These are phyloP conservation scores for Pholiota conissans DNA, from an alignment of 768 basidiomycete species.

Conservation along the genomic window DNA sequence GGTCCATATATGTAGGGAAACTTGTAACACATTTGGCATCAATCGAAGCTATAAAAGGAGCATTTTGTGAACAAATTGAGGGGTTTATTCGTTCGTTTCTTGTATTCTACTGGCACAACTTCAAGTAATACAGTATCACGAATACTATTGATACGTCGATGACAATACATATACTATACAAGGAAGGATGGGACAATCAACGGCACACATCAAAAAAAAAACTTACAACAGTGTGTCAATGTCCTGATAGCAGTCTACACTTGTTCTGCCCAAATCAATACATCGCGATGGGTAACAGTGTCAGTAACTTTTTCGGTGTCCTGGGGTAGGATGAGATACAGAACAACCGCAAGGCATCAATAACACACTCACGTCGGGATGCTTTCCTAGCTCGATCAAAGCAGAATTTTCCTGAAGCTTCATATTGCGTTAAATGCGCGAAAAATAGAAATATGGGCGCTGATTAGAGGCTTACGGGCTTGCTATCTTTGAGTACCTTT, in stretches of 20 bases:
- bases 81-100: too few species aligned
- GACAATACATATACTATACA: neutral
- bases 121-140: too few species aligned
- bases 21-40: too few species aligned
- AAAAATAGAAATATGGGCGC: neutral
- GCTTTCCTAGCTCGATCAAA: neutral
- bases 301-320: neutral
- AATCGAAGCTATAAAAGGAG: too few species aligned
- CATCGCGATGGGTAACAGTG: slow-evolving; percentile 36
- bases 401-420: neutral
- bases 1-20: too few species aligned
- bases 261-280: slow-evolving; percentile 62
- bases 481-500: slow-evolving; percentile 12
- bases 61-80: too few species aligned
- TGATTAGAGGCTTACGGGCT: slow-evolving; percentile 1
- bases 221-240: too few species aligned
- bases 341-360: neutral
- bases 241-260: slow-evolving; percentile 8
- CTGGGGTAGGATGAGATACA: neutral
- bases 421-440: neutral
- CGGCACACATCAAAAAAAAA: too few species aligned
- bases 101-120: too few species aligned
- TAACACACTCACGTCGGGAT: neutral
- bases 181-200: too few species aligned
- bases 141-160: neutral